These are phyloP conservation scores for Boletus subcaerulescens DNA, from an alignment of 768 basidiomycete species.

Conservation along the genomic window DNA sequence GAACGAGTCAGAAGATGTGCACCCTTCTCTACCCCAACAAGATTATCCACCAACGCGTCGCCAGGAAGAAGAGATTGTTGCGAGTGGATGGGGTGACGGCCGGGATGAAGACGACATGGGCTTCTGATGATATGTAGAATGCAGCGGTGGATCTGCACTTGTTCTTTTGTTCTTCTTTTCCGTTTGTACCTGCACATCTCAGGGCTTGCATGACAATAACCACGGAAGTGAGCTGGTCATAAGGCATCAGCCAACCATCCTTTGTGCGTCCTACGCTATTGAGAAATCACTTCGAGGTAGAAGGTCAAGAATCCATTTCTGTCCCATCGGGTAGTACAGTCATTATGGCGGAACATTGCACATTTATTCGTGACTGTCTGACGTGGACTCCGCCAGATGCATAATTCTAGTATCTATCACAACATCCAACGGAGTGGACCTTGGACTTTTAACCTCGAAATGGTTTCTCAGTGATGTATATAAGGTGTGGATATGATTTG, in stretches of 20 bases:
- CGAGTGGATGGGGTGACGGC: slow-evolving; percentile 67
- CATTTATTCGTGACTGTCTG: too few relatives aligned
- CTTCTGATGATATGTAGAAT: slow-evolving; percentile 36
- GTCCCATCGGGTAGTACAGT: too few relatives aligned
- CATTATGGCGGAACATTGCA: too few relatives aligned
- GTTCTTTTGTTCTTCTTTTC: not conserved
- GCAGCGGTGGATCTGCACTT: slow-evolving; percentile 1
- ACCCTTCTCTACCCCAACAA: slow-evolving; percentile 14
- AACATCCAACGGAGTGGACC: too few relatives aligned
- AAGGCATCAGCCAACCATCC: slow-evolving; percentile 4
- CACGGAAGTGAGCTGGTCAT: slow-evolving; percentile 9
- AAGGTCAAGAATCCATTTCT: not conserved
- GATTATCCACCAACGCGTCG: slow-evolving; percentile 32
- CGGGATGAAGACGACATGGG: slow-evolving; percentile 75
- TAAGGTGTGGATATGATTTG: too few relatives aligned
- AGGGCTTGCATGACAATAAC: slow-evolving; percentile 11
- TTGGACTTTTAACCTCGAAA: too few relatives aligned
- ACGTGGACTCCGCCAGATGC: too few relatives aligned
- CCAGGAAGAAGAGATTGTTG: slow-evolving; percentile 60
- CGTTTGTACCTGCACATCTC: slow-evolving; percentile 17
- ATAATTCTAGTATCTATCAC: too few relatives aligned
- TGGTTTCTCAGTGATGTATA: too few relatives aligned
- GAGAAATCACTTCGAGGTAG: not conserved
- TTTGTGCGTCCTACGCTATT: not conserved
- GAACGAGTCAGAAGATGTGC: slow-evolving; percentile 26